Evolutionary conservation across 108 stramenopile genomes (phyloP).

Genomic region (Fragilariopsis cylindrus): DNA sequence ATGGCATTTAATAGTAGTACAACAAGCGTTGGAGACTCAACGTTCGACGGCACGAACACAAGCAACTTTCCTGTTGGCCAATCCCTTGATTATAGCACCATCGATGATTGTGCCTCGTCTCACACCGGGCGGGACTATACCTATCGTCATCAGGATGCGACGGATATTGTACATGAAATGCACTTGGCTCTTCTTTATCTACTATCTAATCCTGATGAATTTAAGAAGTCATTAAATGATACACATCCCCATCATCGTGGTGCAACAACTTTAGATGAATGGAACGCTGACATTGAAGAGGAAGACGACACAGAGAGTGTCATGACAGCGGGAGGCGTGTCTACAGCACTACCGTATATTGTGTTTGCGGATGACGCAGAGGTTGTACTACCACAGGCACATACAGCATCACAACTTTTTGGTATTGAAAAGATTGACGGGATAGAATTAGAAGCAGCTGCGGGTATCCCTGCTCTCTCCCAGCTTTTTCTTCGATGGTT

Average conservation of each 20-base stretch:
- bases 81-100: constrained; percentile 23
- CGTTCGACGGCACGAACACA: constrained; percentile 11
- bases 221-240: constrained; percentile 63
- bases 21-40: constrained; percentile 1
- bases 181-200: constrained; percentile 68
- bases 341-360: constrained; percentile 74
- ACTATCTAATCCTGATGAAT: constrained; percentile 74
- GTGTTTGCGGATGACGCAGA: constrained; percentile 88
- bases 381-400: constrained; percentile 83
- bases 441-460: constrained; percentile 87
- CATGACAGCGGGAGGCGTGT: constrained; percentile 21
- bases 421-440: constrained; percentile 79
- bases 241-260: constrained; percentile 49
- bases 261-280: constrained; percentile 56
- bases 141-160: constrained; percentile 52
- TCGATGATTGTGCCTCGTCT: constrained; percentile 19
- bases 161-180: constrained; percentile 72
- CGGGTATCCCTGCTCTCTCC: constrained; percentile 71
- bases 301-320: constrained; percentile 47
- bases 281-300: constrained; percentile 71
- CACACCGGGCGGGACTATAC: constrained; percentile 26
- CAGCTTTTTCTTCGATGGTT: constrained; percentile 84
- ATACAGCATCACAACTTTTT: constrained; percentile 87
- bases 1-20: too few species aligned
- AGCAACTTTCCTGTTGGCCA: constrained; percentile 15